phyloP scores from a whole-genome alignment of 441 rosid genomes.

The Erodium trifolium region DNA sequence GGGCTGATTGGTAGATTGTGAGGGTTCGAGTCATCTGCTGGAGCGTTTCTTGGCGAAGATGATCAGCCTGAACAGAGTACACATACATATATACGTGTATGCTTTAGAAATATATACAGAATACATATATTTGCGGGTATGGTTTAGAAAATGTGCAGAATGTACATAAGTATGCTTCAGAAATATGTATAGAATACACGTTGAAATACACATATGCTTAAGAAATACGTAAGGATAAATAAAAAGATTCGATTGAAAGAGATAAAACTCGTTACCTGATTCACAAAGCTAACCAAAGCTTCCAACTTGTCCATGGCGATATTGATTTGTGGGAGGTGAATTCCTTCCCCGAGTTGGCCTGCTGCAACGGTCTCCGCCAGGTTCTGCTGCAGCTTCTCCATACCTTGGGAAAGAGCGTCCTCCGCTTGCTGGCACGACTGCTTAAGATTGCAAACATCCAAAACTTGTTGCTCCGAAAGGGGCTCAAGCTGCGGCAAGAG shows the following conservation, averaged over 20 bases:
- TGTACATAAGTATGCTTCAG: too few species aligned
- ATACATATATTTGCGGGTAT: too few species aligned
- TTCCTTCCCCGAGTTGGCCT: slow-evolving; percentile 49
- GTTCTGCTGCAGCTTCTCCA: slow-evolving; percentile 70
- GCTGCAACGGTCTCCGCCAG: slow-evolving; percentile 57
- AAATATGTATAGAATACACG: too few species aligned
- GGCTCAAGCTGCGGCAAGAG: slow-evolving; percentile 59
- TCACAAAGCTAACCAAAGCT: slow-evolving; percentile 61
- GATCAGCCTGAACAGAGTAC: slow-evolving; percentile 57
- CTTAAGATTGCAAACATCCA: slow-evolving; percentile 45
- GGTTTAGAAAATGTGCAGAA: too few species aligned
- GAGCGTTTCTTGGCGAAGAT: slow-evolving; percentile 74
- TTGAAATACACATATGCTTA: too few species aligned
- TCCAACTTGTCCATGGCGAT: slow-evolving; percentile 70
- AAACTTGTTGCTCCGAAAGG: slow-evolving; percentile 56
- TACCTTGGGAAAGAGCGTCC: slow-evolving; percentile 89
- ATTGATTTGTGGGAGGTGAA: slow-evolving; percentile 42
- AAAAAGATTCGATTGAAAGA: slow-evolving; percentile 7
- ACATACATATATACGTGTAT: not conserved
- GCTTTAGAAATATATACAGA: not conserved
- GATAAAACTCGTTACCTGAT: slow-evolving; percentile 45
- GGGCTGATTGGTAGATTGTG: slow-evolving; percentile 73
- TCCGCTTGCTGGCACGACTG: slow-evolving; percentile 88
- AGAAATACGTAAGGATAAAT: not conserved
- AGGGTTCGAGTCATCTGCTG: slow-evolving; percentile 70